These are phyloP conservation scores for Epichloe elymi DNA, from an alignment of 2,329 filamentous ascomycete genomes.

Conservation along the genomic window DNA sequence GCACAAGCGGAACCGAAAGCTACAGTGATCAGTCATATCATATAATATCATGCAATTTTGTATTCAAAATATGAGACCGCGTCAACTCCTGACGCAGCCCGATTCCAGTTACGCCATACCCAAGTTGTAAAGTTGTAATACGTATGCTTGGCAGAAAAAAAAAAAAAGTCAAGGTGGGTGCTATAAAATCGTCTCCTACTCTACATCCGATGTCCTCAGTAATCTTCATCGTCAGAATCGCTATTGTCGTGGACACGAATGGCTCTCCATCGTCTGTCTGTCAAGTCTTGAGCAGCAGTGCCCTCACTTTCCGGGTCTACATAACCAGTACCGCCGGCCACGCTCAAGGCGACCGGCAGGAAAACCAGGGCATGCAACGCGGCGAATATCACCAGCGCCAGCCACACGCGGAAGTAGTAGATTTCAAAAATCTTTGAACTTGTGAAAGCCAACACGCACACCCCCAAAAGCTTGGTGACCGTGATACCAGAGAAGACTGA, in stretches of 20 bases:
- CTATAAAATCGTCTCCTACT: not conserved
- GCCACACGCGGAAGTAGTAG: conserved; percentile 97
- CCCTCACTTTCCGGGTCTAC: conserved; percentile 78
- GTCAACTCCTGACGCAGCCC: not conserved
- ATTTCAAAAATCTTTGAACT: conserved; percentile 98
- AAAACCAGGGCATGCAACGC: conserved; percentile 82
- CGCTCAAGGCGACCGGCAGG: conserved; percentile 75
- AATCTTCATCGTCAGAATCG: conserved; percentile 58
- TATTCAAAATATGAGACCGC: not conserved
- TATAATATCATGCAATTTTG: not conserved
- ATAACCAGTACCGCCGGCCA: conserved; percentile 78
- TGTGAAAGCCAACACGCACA: conserved; percentile 86
- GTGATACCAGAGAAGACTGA: conserved; percentile 96
- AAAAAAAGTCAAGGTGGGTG: too few relatives aligned
- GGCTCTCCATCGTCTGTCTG: conserved; percentile 63
- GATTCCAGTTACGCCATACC: not conserved
- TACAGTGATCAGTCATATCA: not conserved
- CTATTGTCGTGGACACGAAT: conserved; percentile 62
- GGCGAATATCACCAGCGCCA: conserved; percentile 80
- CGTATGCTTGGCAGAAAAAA: not conserved
- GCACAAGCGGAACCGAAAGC: too few relatives aligned
- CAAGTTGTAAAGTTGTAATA: not conserved
- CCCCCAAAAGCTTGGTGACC: conserved; percentile 85
- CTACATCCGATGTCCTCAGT: conserved; percentile 8
- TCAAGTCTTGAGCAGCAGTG: conserved; percentile 79